These are phyloP conservation scores for Pneumocystis sp. DNA, from an alignment of 1,139 yeast genomes.

Conservation along the genomic window DNA sequence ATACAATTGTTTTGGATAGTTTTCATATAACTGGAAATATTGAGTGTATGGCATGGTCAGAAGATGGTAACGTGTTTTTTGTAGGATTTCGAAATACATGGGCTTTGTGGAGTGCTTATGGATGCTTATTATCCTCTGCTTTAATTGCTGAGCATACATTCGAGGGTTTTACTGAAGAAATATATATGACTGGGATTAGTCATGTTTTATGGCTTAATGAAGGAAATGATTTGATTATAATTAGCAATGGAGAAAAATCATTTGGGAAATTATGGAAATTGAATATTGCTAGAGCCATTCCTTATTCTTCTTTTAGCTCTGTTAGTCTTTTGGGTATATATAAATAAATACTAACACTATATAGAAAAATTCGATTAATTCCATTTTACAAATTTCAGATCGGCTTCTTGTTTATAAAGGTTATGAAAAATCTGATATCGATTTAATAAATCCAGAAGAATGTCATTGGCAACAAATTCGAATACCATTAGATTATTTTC, in stretches of 20 bases:
- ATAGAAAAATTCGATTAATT: slow-evolving; percentile 19
- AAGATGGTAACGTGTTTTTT: slow-evolving; percentile 25
- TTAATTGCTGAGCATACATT: slow-evolving; percentile 13
- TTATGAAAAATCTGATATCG: slow-evolving; percentile 26
- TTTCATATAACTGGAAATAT: slow-evolving; percentile 21
- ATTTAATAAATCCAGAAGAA: slow-evolving; percentile 27
- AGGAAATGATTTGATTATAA: slow-evolving; percentile 17
- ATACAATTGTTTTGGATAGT: slow-evolving; percentile 20
- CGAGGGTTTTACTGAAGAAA: background rate
- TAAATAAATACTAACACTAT: background rate
- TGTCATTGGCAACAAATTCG: slow-evolving; percentile 28
- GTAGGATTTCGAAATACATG: slow-evolving; percentile 27
- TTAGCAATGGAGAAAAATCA: slow-evolving; percentile 5
- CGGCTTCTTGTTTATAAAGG: slow-evolving; percentile 28
- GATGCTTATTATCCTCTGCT: slow-evolving; percentile 22
- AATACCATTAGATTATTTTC: slow-evolving; percentile 27
- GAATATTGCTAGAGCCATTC: slow-evolving; percentile 23
- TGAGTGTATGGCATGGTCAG: slow-evolving; percentile 22
- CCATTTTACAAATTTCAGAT: slow-evolving; percentile 25
- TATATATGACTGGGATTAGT: slow-evolving; percentile 23
- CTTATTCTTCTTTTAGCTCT: slow-evolving; percentile 20
- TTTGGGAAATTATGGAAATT: slow-evolving; percentile 18
- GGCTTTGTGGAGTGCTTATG: slow-evolving; percentile 27
- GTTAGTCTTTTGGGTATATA: slow-evolving; percentile 2
- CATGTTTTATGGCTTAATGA: slow-evolving; percentile 24